Evolutionary conservation across 768 basidiomycete genomes (phyloP).

Genomic region (Russula sp.): DNA sequence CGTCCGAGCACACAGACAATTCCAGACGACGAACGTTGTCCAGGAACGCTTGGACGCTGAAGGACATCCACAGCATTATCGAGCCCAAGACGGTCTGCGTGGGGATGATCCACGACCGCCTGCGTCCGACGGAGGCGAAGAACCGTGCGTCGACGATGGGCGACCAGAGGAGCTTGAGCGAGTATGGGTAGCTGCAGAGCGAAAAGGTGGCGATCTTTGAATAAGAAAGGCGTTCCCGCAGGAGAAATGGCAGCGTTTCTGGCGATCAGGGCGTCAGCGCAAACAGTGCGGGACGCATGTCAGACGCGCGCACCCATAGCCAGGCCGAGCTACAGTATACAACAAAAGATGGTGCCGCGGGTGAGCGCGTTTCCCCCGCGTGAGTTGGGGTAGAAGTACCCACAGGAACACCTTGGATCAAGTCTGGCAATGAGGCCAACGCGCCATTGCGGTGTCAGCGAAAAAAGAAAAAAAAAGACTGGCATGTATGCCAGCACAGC

Average conservation of each 20-base stretch:
- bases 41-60: conserved; percentile 67
- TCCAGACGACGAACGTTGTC: conserved; percentile 52
- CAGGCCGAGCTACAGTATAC: conserved; percentile 5
- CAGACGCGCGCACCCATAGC: conserved; percentile 22
- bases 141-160: conserved; percentile 94
- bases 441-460: not conserved
- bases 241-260: conserved; percentile 96
- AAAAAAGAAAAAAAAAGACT: not conserved
- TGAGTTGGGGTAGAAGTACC: conserved; percentile 28
- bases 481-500: too few species aligned
- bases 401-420: conserved; percentile 84
- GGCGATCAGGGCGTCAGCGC: conserved; percentile 29
- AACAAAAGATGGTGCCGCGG: not conserved
- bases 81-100: conserved; percentile 88
- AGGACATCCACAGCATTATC: conserved; percentile 73
- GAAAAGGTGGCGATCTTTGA: conserved; percentile 94
- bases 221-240: conserved; percentile 93
- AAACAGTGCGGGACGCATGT: conserved; percentile 57
- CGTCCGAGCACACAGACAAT: not conserved
- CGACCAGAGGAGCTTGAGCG: conserved; percentile 94
- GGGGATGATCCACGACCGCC: conserved; percentile 98
- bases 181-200: conserved; percentile 90
- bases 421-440: conserved; percentile 29
- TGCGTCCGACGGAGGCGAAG: conserved; percentile 71
- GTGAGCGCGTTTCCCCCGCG: not conserved